A percentile compares a stretch with the other conserved stretches of the same genome.
Evolutionary conservation across 306 rosid species (phyloP).

Genomic region (Prunus armeniaca): DNA sequence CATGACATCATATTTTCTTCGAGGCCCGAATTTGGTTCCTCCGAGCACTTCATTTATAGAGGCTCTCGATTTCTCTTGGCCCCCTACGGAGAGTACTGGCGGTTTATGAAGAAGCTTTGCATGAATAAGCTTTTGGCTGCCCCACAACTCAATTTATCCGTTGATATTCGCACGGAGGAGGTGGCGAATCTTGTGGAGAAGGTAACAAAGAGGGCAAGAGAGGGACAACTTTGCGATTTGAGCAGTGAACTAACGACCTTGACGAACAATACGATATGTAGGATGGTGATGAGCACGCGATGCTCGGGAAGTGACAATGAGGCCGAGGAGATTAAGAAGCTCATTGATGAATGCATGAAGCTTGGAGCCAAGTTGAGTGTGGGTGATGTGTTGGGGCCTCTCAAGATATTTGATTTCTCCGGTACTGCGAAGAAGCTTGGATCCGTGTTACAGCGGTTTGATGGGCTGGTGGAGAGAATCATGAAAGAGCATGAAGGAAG

Average conservation of each 20-base stretch:
- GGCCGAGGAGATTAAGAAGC: slow-evolving; percentile 31
- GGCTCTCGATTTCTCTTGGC: slow-evolving; percentile 49
- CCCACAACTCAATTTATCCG: slow-evolving; percentile 29
- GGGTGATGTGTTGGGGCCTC: slow-evolving; percentile 62
- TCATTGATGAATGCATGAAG: slow-evolving; percentile 35
- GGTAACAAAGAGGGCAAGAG: slow-evolving; percentile 18
- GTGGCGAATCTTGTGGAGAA: slow-evolving; percentile 31
- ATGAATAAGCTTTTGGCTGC: slow-evolving; percentile 49
- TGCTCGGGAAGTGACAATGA: slow-evolving; percentile 33
- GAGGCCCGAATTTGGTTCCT: slow-evolving; percentile 50
- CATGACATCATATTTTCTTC: slow-evolving; percentile 46
- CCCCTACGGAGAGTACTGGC: slow-evolving; percentile 56
- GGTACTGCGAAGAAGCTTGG: slow-evolving; percentile 46
- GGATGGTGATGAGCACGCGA: slow-evolving; percentile 55
- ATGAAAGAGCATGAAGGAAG: slow-evolving; percentile 49
- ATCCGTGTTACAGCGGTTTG: slow-evolving; percentile 33
- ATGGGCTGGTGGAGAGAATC: slow-evolving; percentile 46
- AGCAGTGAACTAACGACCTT: slow-evolving; percentile 26
- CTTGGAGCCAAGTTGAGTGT: slow-evolving; percentile 52
- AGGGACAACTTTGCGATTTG: slow-evolving; percentile 30
- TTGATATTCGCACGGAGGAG: slow-evolving; percentile 38
- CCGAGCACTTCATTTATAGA: slow-evolving; percentile 35
- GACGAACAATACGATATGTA: slow-evolving; percentile 47
- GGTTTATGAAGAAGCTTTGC: slow-evolving; percentile 61
- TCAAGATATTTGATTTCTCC: slow-evolving; percentile 53